Percentiles rank a stretch among this genome's conserved stretches.
Conservation (phyloP, 768 basidiomycete species). For the Trametes punicea region DNA sequence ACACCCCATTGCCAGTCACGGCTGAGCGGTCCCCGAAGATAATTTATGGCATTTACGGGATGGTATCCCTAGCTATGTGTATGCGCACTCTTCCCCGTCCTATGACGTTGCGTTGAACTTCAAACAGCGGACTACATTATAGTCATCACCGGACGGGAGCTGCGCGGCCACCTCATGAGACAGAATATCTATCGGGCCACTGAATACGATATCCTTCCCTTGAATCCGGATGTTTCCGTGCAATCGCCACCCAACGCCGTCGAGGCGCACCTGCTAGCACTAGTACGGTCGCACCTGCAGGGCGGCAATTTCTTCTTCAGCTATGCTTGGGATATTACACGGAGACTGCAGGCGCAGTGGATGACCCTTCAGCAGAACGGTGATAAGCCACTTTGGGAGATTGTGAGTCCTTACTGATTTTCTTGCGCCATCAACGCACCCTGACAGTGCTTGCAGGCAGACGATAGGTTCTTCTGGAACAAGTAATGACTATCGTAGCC, state of each 20-base stretch:
- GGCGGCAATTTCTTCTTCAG: constrained; percentile 85
- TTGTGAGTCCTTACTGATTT: constrained; percentile 45
- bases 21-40: constrained; percentile 60
- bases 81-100: constrained; percentile 26
- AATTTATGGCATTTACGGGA: constrained; percentile 73
- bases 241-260: constrained; percentile 75
- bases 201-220: constrained; percentile 87
- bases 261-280: constrained; percentile 82
- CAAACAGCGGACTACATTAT: constrained; percentile 87
- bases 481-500: constrained; percentile 41
- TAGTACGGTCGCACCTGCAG: constrained; percentile 81
- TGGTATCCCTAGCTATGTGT: constrained; percentile 78
- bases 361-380: constrained; percentile 47
- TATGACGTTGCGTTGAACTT: background rate
- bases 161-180: constrained; percentile 73
- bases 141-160: constrained; percentile 78
- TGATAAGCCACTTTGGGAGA: constrained; percentile 69
- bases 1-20: constrained; percentile 48
- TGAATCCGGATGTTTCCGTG: constrained; percentile 67
- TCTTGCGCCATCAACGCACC: background rate
- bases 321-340: constrained; percentile 88
- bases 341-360: constrained; percentile 82
- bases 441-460: constrained; percentile 50
- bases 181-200: constrained; percentile 87
- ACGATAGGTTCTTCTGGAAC: constrained; percentile 99